Evolutionary conservation across 2,329 filamentous ascomycete genomes (phyloP).

Genomic region (Alternaria consortialis): DNA sequence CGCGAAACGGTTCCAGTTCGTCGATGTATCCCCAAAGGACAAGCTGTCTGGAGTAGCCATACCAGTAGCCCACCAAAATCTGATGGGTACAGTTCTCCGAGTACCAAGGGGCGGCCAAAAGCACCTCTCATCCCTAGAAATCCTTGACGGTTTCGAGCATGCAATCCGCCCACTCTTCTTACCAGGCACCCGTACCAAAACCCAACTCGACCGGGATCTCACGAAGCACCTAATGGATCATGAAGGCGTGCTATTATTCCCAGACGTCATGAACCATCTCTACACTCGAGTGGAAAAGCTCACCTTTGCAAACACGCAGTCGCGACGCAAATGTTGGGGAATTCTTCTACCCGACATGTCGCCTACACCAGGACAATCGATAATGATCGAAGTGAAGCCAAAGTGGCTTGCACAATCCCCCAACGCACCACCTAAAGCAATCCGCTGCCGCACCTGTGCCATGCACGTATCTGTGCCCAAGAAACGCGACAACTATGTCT

Average conservation of each 20-base stretch:
- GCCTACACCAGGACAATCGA: constrained; percentile 24
- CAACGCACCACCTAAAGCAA: constrained; percentile 51
- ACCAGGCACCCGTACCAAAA: constrained; percentile 12
- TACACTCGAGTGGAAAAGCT: constrained; percentile 9
- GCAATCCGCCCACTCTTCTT: constrained; percentile 42
- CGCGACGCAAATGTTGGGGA: constrained; percentile 22
- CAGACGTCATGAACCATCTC: constrained; percentile 24
- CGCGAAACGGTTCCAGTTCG: constrained; percentile 25
- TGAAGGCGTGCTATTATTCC: constrained; percentile 23
- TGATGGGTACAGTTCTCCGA: constrained; percentile 38
- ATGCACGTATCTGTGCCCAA: constrained; percentile 48
- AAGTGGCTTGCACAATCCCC: constrained; percentile 61
- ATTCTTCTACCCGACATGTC: constrained; percentile 47
- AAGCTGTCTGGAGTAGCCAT: constrained; percentile 7
- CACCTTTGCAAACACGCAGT: constrained; percentile 12
- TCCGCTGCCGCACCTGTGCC: constrained; percentile 58
- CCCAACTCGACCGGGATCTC: constrained; percentile 15
- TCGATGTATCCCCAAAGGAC: constrained; percentile 18
- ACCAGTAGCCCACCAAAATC: constrained; percentile 13
- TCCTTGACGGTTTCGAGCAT: constrained; percentile 38
- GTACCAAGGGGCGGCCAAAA: constrained; percentile 43
- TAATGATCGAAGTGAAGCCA: constrained; percentile 57
- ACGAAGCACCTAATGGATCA: constrained; percentile 33
- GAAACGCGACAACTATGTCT: constrained; percentile 40
- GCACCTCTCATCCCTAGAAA: constrained; percentile 33